Evolutionary conservation across 2,329 filamentous ascomycete species (phyloP), one percentile per base, ranked within the genome.

Genomic region (Colletotrichum godetiae): DNA sequence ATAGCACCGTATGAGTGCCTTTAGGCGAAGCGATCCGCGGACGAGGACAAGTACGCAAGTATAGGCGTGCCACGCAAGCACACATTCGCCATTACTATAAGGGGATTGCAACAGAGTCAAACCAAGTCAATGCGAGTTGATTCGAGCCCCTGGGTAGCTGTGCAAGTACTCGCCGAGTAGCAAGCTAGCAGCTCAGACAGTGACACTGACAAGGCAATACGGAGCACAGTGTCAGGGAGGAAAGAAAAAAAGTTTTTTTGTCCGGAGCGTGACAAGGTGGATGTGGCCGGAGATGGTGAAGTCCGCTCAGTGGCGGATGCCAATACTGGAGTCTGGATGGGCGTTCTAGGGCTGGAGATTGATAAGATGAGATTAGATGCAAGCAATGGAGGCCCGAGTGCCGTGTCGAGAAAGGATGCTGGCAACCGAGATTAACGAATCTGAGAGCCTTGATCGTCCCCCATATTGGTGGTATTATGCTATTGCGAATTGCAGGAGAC

Each of bases 341-440:
- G 46, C 13, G 15, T 8, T 12, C n/a, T n/a, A 27, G 46, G 31
- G 31, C 31, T 3, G 29, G 24, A 37, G 49, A 64, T 64, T 64
- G 61, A 64, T 64, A 55, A 55, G 61, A 64, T 55, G 49, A 64
- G 49, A 55, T 64, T 35, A 64, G 24, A n/a, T 53, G 22, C 37
- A 42, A 19, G 61, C 29, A 55, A 42, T 24, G 7, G 24, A 63
- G n/a, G 27, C 19, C 33, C 11, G 15, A 35, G 27, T 27, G 35
- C 24, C 59, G 27, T 63, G 29, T 27, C 60, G 35, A 31, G 1
- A 27, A 22, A 12, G 37, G 22, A 4, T 4, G 27, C 52, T 53
- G 29, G 35, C 19, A 53, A 35, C 60, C 46, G 29, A 53, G 31
- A 53, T 33, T 52, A n/a, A 13, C 46, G n/a, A 33, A 13, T 22